Conservation (phyloP, 1,139 yeast species). For the Chernovozyma sophiae-reginae region DNA sequence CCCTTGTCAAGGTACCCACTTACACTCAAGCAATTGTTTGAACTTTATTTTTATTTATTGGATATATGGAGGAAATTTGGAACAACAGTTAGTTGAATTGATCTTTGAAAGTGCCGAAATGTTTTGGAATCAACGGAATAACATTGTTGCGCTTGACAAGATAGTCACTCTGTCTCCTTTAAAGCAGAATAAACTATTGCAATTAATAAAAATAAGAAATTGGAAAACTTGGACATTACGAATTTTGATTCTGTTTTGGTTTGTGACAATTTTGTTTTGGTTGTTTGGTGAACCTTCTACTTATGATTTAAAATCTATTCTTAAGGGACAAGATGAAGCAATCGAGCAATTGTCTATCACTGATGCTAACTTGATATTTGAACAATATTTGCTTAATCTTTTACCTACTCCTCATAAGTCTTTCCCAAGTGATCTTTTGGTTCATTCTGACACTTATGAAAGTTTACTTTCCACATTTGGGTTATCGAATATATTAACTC, state of each 20-base stretch:
- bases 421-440: slow-evolving; percentile 1
- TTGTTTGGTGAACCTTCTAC: background rate
- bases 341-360: background rate
- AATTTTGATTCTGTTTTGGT: background rate
- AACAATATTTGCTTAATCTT: background rate
- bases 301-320: background rate
- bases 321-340: slow-evolving; percentile 1
- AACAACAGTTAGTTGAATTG: no score
- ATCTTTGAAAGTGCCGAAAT: no score
- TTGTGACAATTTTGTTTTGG: background rate
- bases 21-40: no score
- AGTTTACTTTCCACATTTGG: background rate
- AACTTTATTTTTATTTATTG: no score
- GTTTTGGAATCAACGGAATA: background rate
- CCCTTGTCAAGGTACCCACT: no score
- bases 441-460: slow-evolving; percentile 6
- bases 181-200: background rate
- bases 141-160: background rate
- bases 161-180: background rate
- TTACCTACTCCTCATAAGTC: slow-evolving; percentile 3
- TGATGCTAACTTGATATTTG: background rate
- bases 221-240: slow-evolving; percentile 1
- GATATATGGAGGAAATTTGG: no score
- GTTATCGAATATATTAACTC: slow-evolving; percentile 1
- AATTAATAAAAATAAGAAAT: background rate